A percentile compares a stretch with the other conserved stretches of the same genome.
Evolutionary conservation across 2,329 filamentous ascomycete genomes (phyloP).

Genomic region (Aspergillus tamarii): DNA sequence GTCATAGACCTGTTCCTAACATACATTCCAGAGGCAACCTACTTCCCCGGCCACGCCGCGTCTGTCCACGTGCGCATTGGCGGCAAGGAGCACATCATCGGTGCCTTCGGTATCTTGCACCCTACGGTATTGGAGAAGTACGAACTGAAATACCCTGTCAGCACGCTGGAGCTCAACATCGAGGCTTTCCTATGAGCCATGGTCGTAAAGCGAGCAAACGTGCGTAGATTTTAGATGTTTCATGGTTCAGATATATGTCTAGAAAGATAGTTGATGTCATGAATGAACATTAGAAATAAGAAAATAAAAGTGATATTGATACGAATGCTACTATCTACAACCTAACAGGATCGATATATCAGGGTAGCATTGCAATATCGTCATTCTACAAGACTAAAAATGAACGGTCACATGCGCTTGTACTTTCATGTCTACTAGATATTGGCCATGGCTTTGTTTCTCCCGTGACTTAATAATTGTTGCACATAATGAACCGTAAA

Average conservation of each 20-base stretch:
- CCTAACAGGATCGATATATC: neutral
- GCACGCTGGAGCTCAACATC: conserved; percentile 90
- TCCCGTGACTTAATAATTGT: neutral
- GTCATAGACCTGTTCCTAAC: conserved; percentile 5
- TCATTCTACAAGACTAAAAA: neutral
- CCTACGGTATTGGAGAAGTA: conserved; percentile 92
- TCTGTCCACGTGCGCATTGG: conserved; percentile 76
- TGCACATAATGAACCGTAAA: conserved; percentile 4
- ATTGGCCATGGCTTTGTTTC: neutral
- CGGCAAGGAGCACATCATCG: conserved; percentile 76
- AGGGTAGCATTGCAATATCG: neutral
- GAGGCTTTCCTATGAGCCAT: conserved; percentile 77
- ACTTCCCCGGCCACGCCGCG: conserved; percentile 87
- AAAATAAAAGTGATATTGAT: conserved; percentile 9
- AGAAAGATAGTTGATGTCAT: conserved; percentile 28
- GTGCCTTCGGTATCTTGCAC: conserved; percentile 91
- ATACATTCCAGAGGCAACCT: conserved; percentile 68
- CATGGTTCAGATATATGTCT: conserved; percentile 14
- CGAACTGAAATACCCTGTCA: conserved; percentile 89
- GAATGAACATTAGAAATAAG: conserved; percentile 14
- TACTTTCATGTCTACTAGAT: conserved; percentile 3
- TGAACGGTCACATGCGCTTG: neutral
- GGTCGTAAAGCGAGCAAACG: neutral
- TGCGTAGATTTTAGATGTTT: conserved; percentile 16
- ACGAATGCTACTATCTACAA: neutral